Conservation (phyloP, 345 rosid species). For the Eutrema heterophyllum region DNA sequence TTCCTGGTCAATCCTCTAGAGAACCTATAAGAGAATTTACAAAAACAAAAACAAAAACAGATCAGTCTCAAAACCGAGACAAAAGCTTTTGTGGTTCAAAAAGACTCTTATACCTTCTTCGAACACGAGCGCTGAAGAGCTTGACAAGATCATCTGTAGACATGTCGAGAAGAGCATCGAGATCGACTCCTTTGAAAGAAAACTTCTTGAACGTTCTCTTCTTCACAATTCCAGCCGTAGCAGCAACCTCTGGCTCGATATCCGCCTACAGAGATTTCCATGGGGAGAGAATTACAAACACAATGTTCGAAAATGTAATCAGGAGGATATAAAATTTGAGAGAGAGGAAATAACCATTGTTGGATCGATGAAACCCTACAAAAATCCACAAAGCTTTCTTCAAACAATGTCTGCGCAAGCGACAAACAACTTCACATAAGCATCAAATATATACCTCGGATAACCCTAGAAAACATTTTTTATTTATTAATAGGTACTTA, state of each 20-base stretch:
- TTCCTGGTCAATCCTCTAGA: slow-evolving; percentile 64
- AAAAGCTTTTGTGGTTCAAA: background rate
- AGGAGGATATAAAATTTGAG: background rate
- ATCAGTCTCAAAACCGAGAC: background rate
- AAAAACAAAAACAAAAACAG: background rate
- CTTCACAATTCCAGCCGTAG: slow-evolving; percentile 41
- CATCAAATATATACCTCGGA: background rate
- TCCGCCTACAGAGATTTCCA: slow-evolving; percentile 35
- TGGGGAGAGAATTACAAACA: background rate
- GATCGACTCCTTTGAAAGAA: slow-evolving; percentile 67
- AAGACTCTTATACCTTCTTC: slow-evolving; percentile 45
- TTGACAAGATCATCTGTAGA: slow-evolving; percentile 66
- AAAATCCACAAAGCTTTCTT: background rate
- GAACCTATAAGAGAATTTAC: slow-evolving; percentile 34
- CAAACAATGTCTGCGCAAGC: slow-evolving; percentile 1
- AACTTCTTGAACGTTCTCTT: slow-evolving; percentile 84
- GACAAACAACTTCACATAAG: slow-evolving; percentile 15
- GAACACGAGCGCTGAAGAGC: slow-evolving; percentile 53
- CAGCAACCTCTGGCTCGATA: slow-evolving; percentile 37
- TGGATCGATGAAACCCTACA: background rate
- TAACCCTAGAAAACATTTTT: background rate
- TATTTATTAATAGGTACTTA: background rate
- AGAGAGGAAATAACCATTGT: slow-evolving; percentile 3
- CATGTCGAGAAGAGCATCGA: slow-evolving; percentile 72
- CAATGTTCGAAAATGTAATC: background rate